phyloP scores from a whole-genome alignment of 2,329 filamentous ascomycete genomes.

The Ophiostoma triangulosporum region DNA sequence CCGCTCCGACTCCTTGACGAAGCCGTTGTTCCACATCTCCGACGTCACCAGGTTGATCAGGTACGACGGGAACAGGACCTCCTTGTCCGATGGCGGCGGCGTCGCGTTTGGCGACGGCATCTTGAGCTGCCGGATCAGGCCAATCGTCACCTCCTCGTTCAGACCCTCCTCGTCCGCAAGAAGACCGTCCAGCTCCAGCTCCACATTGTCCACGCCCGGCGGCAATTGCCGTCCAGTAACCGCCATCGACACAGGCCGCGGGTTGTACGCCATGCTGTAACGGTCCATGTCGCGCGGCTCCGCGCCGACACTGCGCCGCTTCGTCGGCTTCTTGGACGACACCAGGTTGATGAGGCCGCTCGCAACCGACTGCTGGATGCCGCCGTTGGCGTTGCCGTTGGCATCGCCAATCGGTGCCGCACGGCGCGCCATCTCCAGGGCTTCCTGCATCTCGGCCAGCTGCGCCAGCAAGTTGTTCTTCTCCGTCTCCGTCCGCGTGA shows the following conservation, averaged over 20 bases:
- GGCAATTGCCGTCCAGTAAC: slow-evolving; percentile 56
- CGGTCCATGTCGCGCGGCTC: slow-evolving; percentile 77
- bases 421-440: slow-evolving; percentile 76
- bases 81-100: slow-evolving; percentile 90
- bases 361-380: slow-evolving; percentile 37
- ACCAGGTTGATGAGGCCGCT: slow-evolving; percentile 92
- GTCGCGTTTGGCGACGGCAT: slow-evolving; percentile 80
- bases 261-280: slow-evolving; percentile 86
- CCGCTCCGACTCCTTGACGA: slow-evolving; percentile 96
- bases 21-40: slow-evolving; percentile 99
- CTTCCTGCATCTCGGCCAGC: slow-evolving; percentile 78
- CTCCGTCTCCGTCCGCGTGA: slow-evolving; percentile 67
- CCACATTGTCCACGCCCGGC: slow-evolving; percentile 72
- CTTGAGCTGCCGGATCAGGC: slow-evolving; percentile 90
- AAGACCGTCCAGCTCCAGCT: slow-evolving; percentile 85
- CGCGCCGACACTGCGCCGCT: slow-evolving; percentile 79
- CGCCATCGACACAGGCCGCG: slow-evolving; percentile 92
- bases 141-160: slow-evolving; percentile 94
- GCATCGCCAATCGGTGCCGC: slow-evolving; percentile 56
- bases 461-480: slow-evolving; percentile 78
- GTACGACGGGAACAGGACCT: slow-evolving; percentile 96
- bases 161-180: slow-evolving; percentile 90
- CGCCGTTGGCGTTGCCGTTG: slow-evolving; percentile 16
- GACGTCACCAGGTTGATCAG: slow-evolving; percentile 98
- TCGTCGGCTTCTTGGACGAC: slow-evolving; percentile 80